A percentile compares a stretch with the other conserved stretches of the same genome.
Conservation (phyloP, 2,329 filamentous ascomycete genomes). For the Epichloe gansuensis region DNA sequence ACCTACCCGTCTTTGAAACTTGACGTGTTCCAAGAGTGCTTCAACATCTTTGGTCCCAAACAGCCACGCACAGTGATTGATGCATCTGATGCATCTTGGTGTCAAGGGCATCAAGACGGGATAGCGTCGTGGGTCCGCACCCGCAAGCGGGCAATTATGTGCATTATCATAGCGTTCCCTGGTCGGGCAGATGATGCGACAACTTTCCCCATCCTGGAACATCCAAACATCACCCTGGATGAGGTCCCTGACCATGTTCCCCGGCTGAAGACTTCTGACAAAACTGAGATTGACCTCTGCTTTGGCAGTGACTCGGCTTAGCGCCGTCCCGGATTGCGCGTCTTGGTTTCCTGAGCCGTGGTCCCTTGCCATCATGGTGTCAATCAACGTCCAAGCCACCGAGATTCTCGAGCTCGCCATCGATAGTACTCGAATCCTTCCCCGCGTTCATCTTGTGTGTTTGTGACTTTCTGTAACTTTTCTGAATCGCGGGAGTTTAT, state of each 20-base stretch:
- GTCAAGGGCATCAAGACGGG: not conserved
- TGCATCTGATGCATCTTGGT: not conserved
- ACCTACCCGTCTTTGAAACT: constrained; percentile 27
- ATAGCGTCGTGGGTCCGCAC: not conserved
- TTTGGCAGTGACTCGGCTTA: constrained; percentile 7
- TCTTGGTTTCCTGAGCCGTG: not conserved
- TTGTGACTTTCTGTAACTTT: not conserved
- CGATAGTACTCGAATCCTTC: not conserved
- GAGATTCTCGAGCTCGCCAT: not conserved
- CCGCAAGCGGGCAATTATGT: not conserved
- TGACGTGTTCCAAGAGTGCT: constrained; percentile 34
- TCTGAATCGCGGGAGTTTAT: not conserved
- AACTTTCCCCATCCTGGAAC: not conserved
- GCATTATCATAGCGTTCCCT: not conserved
- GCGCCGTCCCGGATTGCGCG: constrained; percentile 6
- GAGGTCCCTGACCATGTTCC: not conserved
- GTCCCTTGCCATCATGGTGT: not conserved
- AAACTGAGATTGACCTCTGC: constrained; percentile 2
- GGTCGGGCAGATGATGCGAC: not conserved
- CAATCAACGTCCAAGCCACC: not conserved
- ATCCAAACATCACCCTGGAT: no score
- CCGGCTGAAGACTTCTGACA: not conserved
- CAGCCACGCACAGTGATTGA: constrained; percentile 1
- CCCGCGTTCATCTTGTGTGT: not conserved
- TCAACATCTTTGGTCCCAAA: constrained; percentile 22